Conservation (phyloP, 2,329 filamentous ascomycete species). For the Helminthosporium solani region DNA sequence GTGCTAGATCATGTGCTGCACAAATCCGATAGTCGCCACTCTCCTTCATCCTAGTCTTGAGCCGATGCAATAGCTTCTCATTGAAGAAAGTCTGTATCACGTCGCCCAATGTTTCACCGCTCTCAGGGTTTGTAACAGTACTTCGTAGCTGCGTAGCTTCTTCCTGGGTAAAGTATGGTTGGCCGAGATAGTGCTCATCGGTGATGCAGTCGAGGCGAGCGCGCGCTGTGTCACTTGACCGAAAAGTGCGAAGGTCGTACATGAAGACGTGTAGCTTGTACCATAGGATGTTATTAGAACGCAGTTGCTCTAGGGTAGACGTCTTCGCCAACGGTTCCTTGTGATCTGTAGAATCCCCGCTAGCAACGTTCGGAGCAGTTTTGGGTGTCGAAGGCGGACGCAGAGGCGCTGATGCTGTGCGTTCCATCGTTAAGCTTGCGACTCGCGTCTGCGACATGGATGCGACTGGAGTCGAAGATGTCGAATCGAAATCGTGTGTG, state of each 20-base stretch:
- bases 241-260: constrained; percentile 13
- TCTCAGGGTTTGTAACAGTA: constrained; percentile 10
- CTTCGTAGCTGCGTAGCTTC: constrained; percentile 11
- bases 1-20: constrained; percentile 39
- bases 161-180: constrained; percentile 16
- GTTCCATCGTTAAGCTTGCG: too few relatives aligned
- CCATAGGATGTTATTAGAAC: constrained; percentile 7
- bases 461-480: too few relatives aligned
- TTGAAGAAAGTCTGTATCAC: constrained; percentile 5
- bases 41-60: constrained; percentile 30
- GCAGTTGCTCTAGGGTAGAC: constrained; percentile 1
- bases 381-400: too few relatives aligned
- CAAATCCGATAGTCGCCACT: constrained; percentile 36
- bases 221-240: neutral
- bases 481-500: too few relatives aligned
- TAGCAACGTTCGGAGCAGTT: too few relatives aligned
- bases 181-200: constrained; percentile 11
- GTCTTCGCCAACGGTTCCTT: too few relatives aligned
- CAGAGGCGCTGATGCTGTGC: too few relatives aligned
- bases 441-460: too few relatives aligned
- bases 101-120: constrained; percentile 8
- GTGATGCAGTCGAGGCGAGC: constrained; percentile 10
- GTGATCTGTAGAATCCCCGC: too few relatives aligned
- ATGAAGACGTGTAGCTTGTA: constrained; percentile 19
- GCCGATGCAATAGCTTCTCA: constrained; percentile 3